Evolutionary conservation across 2,329 filamentous ascomycete genomes (phyloP).

Genomic region (Fusarium sp.): DNA sequence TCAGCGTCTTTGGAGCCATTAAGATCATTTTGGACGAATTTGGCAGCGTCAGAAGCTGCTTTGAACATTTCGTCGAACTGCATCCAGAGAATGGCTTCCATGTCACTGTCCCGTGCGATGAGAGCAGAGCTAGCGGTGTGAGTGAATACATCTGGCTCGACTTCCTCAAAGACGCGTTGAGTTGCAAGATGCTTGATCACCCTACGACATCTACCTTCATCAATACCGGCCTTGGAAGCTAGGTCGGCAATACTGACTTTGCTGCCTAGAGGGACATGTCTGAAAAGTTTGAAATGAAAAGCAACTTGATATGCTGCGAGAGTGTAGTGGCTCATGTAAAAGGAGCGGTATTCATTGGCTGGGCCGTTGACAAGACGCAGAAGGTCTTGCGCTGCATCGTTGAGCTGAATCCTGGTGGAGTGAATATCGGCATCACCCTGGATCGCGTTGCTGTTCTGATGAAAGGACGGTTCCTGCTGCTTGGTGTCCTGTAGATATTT

Average conservation of each 20-base stretch:
- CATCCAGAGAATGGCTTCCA: neutral
- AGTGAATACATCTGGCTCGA: neutral
- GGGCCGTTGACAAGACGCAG: neutral
- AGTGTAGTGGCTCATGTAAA: neutral
- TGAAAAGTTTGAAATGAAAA: neutral
- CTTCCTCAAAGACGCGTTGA: neutral
- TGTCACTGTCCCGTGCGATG: neutral
- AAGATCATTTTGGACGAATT: neutral
- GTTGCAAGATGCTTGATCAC: neutral
- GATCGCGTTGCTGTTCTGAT: neutral
- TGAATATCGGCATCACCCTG: neutral
- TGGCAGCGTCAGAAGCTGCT: neutral
- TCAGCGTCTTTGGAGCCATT: neutral
- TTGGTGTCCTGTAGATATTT: neutral
- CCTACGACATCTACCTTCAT: neutral
- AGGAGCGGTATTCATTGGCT: neutral
- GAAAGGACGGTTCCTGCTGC: neutral
- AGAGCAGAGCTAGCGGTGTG: neutral
- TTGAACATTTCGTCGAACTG: neutral
- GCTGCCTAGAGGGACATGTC: accelerated
- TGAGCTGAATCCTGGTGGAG: neutral
- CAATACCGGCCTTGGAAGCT: neutral
- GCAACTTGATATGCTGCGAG: neutral
- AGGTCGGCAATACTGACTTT: neutral
- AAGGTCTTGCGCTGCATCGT: neutral